Percentiles rank a stretch among this genome's conserved stretches.
phyloP scores from a whole-genome alignment of 345 rosid genomes.

The Camelina neglecta region DNA sequence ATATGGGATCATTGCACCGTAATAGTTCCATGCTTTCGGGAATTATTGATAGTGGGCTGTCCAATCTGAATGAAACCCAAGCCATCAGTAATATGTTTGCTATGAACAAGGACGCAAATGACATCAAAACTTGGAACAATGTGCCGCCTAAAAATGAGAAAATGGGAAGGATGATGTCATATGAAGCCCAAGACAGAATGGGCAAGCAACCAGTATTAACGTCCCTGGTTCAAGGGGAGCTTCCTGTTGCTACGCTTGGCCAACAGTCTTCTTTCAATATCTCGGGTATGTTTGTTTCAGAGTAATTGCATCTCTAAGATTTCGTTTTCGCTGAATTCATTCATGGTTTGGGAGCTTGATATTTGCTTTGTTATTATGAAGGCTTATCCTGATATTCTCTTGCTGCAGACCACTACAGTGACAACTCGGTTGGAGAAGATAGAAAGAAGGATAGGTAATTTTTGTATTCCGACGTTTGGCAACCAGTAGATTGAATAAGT shows the following conservation, averaged over 20 bases:
- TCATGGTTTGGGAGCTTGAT: constrained; percentile 5
- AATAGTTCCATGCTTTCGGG: constrained; percentile 47
- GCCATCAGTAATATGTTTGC: constrained; percentile 38
- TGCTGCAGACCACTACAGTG: constrained; percentile 45
- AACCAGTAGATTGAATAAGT: background rate
- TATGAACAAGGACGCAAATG: constrained; percentile 42
- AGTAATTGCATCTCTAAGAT: background rate
- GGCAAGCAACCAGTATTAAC: constrained; percentile 46
- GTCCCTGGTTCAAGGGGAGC: constrained; percentile 41
- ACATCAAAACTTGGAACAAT: constrained; percentile 42
- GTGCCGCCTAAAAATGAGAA: constrained; percentile 45
- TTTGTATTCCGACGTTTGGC: constrained; percentile 8
- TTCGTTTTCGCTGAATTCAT: background rate
- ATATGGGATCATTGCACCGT: constrained; percentile 43
- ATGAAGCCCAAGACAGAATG: constrained; percentile 47
- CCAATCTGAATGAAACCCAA: constrained; percentile 39
- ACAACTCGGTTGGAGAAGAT: constrained; percentile 50
- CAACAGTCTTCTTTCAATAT: constrained; percentile 45
- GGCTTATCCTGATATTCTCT: constrained; percentile 20
- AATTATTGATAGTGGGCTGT: constrained; percentile 41
- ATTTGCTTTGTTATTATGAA: background rate
- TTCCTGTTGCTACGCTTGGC: constrained; percentile 42
- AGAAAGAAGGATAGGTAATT: constrained; percentile 53
- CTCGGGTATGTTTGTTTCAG: constrained; percentile 43
- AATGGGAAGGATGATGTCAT: constrained; percentile 43